Evolutionary conservation across 257 asterid genomes (phyloP).

Genomic region (Solanum rostratum): DNA sequence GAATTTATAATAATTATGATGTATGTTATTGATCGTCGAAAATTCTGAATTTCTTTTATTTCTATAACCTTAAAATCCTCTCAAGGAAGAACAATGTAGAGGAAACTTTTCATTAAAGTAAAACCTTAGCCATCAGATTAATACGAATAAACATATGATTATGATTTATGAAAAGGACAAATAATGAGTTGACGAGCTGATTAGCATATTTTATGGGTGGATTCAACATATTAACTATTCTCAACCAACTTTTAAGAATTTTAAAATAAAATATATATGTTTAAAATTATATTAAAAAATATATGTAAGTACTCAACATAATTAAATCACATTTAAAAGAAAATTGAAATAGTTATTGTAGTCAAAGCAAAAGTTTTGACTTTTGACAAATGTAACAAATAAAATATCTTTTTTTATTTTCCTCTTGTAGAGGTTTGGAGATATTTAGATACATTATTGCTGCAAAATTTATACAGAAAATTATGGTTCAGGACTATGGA

Average conservation of each 20-base stretch:
- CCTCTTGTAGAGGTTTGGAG: not conserved
- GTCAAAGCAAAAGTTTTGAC: not conserved
- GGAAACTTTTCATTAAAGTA: not conserved
- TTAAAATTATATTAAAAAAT: not conserved
- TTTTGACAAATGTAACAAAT: not conserved
- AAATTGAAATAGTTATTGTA: not conserved
- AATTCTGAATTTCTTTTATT: not conserved
- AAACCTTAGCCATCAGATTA: not conserved
- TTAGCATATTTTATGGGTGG: not conserved
- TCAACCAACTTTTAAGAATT: not conserved
- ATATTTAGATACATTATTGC: not conserved
- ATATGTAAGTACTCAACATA: too few relatives aligned
- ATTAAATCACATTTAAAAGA: not conserved
- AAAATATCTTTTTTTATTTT: not conserved
- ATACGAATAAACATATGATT: not conserved
- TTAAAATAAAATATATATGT: not conserved
- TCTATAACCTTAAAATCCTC: not conserved
- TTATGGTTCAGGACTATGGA: not conserved
- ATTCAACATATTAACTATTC: not conserved
- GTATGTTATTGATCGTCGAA: too few relatives aligned
- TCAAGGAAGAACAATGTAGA: not conserved
- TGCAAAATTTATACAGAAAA: not conserved
- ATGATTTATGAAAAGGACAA: not conserved
- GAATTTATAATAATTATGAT: too few relatives aligned
- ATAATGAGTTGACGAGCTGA: not conserved